Percentiles rank a stretch among this genome's conserved stretches.
Evolutionary conservation across 306 rosid genomes (phyloP).

Genomic region (Neltuma alba): DNA sequence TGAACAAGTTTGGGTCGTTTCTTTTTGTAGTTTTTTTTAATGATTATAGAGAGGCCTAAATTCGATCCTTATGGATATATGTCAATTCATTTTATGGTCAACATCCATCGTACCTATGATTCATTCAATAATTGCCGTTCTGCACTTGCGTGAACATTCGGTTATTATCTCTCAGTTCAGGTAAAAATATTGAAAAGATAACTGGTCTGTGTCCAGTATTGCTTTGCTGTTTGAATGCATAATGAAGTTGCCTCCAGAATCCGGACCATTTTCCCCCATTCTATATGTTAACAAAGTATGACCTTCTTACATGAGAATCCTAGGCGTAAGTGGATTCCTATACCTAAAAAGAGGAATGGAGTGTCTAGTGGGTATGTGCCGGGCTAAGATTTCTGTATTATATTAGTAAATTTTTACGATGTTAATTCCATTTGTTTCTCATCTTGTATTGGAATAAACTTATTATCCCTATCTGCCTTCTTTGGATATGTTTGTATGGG

Average conservation of each 20-base stretch:
- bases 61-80: not conserved
- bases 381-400: not conserved
- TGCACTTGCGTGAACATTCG: not conserved
- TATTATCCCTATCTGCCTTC: not conserved
- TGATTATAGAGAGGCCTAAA: not conserved
- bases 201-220: not conserved
- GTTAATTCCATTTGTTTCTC: slow-evolving; percentile 4
- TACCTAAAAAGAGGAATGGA: not conserved
- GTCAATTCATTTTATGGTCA: slow-evolving; percentile 8
- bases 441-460: not conserved
- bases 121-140: not conserved
- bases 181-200: not conserved
- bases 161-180: not conserved
- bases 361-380: slow-evolving; percentile 1
- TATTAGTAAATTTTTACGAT: not conserved
- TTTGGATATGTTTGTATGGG: slow-evolving; percentile 9
- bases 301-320: not conserved
- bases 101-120: slow-evolving; percentile 22
- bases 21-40: not conserved
- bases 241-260: slow-evolving; percentile 2
- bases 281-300: not conserved
- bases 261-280: not conserved
- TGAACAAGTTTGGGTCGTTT: not conserved
- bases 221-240: slow-evolving; percentile 12
- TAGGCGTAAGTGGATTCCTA: slow-evolving; percentile 2